Evolutionary conservation across 768 basidiomycete species (phyloP).

Genomic region (Trametes gibbosa): DNA sequence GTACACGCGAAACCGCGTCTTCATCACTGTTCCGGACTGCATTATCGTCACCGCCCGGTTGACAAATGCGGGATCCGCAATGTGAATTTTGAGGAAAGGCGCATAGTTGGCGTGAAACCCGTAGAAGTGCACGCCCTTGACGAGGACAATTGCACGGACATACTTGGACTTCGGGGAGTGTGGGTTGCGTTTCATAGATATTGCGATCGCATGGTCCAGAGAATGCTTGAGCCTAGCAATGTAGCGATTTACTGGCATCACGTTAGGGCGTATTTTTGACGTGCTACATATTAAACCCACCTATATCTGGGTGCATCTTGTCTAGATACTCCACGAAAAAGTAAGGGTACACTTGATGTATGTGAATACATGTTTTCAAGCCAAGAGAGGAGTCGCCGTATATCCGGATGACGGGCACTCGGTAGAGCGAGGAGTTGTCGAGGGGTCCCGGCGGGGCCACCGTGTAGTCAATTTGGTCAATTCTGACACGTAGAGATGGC

Average conservation of each 20-base stretch:
- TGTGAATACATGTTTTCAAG: constrained; percentile 78
- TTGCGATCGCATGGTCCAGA: constrained; percentile 81
- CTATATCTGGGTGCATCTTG: constrained; percentile 57
- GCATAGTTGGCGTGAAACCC: constrained; percentile 84
- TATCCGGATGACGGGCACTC: constrained; percentile 80
- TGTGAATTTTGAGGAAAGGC: constrained; percentile 85
- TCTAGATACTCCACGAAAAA: constrained; percentile 83
- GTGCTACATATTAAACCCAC: constrained; percentile 39
- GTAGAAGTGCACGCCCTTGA: constrained; percentile 96
- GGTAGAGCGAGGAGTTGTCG: constrained; percentile 57
- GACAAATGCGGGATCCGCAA: constrained; percentile 68
- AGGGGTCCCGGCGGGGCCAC: constrained; percentile 57
- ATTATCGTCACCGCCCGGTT: constrained; percentile 73
- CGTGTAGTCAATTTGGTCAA: constrained; percentile 64
- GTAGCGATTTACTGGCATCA: constrained; percentile 63
- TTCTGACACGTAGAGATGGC: constrained; percentile 38
- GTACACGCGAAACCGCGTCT: constrained; percentile 72
- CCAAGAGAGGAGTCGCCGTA: constrained; percentile 81
- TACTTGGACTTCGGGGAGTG: constrained; percentile 53
- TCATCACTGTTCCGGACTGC: constrained; percentile 80
- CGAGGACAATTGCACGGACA: constrained; percentile 74
- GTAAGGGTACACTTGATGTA: constrained; percentile 95
- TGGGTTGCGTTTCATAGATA: constrained; percentile 76
- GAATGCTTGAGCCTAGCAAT: constrained; percentile 67
- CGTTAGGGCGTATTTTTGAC: neutral